These are phyloP conservation scores for Tulasnella sp. DNA, from an alignment of 768 basidiomycete species.

Conservation along the genomic window DNA sequence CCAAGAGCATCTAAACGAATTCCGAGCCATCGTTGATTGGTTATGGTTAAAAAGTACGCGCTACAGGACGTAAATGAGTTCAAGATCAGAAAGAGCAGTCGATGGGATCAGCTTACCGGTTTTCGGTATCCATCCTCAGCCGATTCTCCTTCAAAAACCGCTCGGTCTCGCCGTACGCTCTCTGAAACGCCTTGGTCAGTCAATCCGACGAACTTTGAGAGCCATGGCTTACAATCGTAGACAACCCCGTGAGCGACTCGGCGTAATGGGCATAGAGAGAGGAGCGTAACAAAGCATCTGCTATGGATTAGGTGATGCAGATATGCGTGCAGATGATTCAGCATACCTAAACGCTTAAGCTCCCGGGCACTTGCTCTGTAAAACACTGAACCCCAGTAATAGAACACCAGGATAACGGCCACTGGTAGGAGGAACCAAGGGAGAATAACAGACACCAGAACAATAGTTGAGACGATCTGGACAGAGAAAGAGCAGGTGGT, in stretches of 20 bases:
- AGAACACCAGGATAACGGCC: constrained; percentile 4
- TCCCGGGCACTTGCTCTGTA: constrained; percentile 27
- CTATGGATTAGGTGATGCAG: not conserved
- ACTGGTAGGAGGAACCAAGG: constrained; percentile 4
- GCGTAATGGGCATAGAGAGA: constrained; percentile 32
- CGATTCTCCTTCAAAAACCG: constrained; percentile 76
- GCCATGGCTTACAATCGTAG: constrained; percentile 31
- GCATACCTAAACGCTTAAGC: constrained; percentile 21
- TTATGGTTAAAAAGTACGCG: constrained; percentile 23
- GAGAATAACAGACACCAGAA: not conserved
- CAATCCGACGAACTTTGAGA: not conserved
- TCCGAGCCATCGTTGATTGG: constrained; percentile 70
- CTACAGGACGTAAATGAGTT: constrained; percentile 36
- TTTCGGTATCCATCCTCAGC: constrained; percentile 75
- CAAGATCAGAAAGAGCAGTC: constrained; percentile 15
- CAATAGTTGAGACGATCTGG: constrained; percentile 7
- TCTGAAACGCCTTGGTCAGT: not conserved
- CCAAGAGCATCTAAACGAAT: constrained; percentile 88
- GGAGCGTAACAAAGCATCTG: constrained; percentile 10
- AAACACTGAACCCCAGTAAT: constrained; percentile 35
- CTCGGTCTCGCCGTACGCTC: constrained; percentile 34
- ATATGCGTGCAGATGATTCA: not conserved
- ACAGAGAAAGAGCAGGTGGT: constrained; percentile 33
- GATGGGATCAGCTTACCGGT: constrained; percentile 43
- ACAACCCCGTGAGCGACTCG: constrained; percentile 37